Evolutionary conservation across 441 rosid genomes (phyloP).

Genomic region (Euphorbia celastroides): DNA sequence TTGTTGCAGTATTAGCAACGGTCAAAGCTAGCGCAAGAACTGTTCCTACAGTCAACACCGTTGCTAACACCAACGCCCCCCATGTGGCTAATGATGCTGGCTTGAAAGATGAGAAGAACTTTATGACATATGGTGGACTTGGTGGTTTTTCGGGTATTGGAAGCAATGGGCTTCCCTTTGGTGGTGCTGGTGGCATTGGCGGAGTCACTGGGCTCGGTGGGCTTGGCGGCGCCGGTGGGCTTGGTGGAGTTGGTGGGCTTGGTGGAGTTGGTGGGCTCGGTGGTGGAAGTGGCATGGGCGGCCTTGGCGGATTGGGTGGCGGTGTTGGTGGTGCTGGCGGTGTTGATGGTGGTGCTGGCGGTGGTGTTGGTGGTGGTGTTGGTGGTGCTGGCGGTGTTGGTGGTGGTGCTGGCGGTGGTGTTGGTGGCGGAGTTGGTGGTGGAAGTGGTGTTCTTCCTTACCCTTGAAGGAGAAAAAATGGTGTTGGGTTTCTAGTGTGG

Average conservation of each 20-base stretch:
- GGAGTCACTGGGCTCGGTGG: slow-evolving; percentile 25
- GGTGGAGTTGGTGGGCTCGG: slow-evolving; percentile 16
- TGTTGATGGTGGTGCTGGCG: background rate
- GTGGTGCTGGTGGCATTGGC: slow-evolving; percentile 18
- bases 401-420: slow-evolving; percentile 1
- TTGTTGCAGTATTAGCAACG: slow-evolving; percentile 26
- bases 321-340: slow-evolving; percentile 12
- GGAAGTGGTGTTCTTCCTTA: slow-evolving; percentile 21
- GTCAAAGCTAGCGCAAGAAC: slow-evolving; percentile 28
- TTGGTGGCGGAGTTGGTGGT: slow-evolving; percentile 11
- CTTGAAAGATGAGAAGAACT: slow-evolving; percentile 56
- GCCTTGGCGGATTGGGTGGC: background rate
- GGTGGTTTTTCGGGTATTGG: slow-evolving; percentile 41
- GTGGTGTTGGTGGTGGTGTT: background rate
- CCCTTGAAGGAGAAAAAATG: slow-evolving; percentile 11
- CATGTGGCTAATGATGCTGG: slow-evolving; percentile 21
- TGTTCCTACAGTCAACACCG: slow-evolving; percentile 1
- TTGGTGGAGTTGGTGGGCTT: slow-evolving; percentile 7
- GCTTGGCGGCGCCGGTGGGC: slow-evolving; percentile 5
- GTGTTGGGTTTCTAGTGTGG: background rate
- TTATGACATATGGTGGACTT: slow-evolving; percentile 47
- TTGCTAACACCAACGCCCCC: no score
- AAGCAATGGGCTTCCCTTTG: slow-evolving; percentile 8
- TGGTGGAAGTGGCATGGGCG: slow-evolving; percentile 5
- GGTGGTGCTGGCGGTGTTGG: slow-evolving; percentile 18